phyloP scores from a whole-genome alignment of 202 grass and related monocot genomes.

The Hordeum pubiflorum region DNA sequence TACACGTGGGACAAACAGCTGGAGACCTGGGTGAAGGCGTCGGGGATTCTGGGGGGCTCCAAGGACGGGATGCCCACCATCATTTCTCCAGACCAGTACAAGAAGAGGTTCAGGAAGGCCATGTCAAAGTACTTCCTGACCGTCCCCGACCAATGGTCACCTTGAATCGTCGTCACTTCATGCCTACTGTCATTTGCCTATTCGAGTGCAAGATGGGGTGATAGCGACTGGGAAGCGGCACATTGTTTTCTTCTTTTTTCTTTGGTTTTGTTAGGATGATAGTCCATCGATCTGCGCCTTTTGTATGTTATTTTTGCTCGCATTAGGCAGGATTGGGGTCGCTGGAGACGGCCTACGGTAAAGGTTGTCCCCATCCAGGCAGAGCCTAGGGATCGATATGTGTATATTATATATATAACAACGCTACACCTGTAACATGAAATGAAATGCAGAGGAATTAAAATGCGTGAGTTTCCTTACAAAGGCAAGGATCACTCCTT shows the following conservation, averaged over 20 bases:
- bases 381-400: slow-evolving; percentile 28
- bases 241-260: not conserved
- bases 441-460: not conserved
- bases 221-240: not conserved
- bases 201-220: slow-evolving; percentile 2
- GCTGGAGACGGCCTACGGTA: not conserved
- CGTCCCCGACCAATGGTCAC: slow-evolving; percentile 83
- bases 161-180: slow-evolving; percentile 33
- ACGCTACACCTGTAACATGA: not conserved
- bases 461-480: not conserved
- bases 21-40: slow-evolving; percentile 88
- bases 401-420: slow-evolving; percentile 19
- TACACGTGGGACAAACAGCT: slow-evolving; percentile 98
- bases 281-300: slow-evolving; percentile 22
- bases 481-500: not conserved
- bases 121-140: slow-evolving; percentile 97
- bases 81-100: slow-evolving; percentile 83
- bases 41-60: slow-evolving; percentile 70
- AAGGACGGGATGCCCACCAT: slow-evolving; percentile 71
- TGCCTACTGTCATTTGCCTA: not conserved
- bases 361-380: slow-evolving; percentile 8
- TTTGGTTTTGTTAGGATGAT: slow-evolving; percentile 17
- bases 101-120: slow-evolving; percentile 95
- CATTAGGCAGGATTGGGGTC: slow-evolving; percentile 35
- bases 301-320: slow-evolving; percentile 48